A percentile compares a stretch with the other conserved stretches of the same genome.
Conservation (phyloP, 441 rosid genomes). For the Hura crepitans region DNA sequence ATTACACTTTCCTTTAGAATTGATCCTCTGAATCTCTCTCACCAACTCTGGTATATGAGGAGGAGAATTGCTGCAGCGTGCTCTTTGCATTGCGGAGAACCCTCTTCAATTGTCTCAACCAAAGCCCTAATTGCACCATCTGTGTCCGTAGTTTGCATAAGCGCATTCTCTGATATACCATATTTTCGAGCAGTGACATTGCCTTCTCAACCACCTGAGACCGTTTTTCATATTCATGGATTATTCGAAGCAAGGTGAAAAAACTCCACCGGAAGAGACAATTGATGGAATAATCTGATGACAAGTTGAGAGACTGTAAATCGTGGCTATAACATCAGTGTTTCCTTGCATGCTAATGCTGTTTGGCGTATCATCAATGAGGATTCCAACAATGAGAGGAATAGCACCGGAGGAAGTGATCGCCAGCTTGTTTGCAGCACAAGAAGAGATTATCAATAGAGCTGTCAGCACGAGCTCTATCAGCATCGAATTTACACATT, state of each 20-base stretch:
- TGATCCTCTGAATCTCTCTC: constrained; percentile 57
- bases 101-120: constrained; percentile 74
- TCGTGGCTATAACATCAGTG: constrained; percentile 58
- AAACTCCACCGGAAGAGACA: constrained; percentile 48
- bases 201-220: constrained; percentile 56
- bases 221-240: constrained; percentile 37
- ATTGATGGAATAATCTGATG: constrained; percentile 45
- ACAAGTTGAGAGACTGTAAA: constrained; percentile 74
- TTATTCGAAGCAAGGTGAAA: constrained; percentile 44
- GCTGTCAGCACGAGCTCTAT: constrained; percentile 54
- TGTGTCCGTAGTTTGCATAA: constrained; percentile 27
- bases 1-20: constrained; percentile 69
- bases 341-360: constrained; percentile 40
- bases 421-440: constrained; percentile 50
- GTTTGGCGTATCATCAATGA: constrained; percentile 15
- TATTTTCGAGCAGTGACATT: constrained; percentile 48
- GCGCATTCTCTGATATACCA: constrained; percentile 40
- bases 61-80: constrained; percentile 63
- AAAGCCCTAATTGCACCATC: constrained; percentile 43
- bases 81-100: constrained; percentile 60
- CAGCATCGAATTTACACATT: constrained; percentile 36
- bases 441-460: constrained; percentile 63
- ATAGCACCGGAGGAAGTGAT: constrained; percentile 57
- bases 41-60: constrained; percentile 44
- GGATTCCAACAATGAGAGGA: constrained; percentile 40